These are phyloP conservation scores for Colletotrichum trifolii DNA, from an alignment of 2,329 filamentous ascomycete genomes.

Conservation along the genomic window DNA sequence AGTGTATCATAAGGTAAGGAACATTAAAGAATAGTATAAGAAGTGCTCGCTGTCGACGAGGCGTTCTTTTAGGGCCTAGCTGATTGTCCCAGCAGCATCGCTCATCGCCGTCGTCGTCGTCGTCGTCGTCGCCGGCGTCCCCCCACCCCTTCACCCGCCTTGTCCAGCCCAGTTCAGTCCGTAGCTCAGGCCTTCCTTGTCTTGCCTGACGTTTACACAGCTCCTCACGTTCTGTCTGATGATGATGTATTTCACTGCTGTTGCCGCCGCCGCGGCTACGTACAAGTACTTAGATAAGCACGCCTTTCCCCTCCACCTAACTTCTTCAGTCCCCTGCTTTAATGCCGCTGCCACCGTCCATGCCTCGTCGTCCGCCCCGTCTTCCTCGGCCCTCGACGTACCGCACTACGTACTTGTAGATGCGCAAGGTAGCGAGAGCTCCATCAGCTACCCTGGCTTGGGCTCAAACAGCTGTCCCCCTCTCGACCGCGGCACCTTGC, in stretches of 20 bases:
- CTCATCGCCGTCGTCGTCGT: constrained; percentile 27
- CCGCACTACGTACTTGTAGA: background rate
- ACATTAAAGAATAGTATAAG: background rate
- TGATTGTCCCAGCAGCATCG: constrained; percentile 26
- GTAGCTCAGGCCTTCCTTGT: too few species aligned
- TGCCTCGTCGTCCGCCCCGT: constrained; percentile 30
- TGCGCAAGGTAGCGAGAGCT: constrained; percentile 31
- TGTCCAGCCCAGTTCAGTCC: too few species aligned
- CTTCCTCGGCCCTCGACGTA: constrained; percentile 30
- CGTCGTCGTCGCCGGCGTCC: constrained; percentile 15
- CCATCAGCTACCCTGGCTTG: constrained; percentile 33
- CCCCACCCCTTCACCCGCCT: constrained; percentile 2
- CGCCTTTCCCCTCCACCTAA: too few species aligned
- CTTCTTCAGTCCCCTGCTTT: background rate
- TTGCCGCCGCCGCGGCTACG: background rate
- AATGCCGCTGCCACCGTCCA: background rate
- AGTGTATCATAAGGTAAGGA: too few species aligned
- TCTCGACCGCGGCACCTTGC: constrained; percentile 34
- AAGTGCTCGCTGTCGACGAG: constrained; percentile 21
- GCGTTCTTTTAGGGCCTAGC: constrained; percentile 24
- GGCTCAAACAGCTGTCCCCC: constrained; percentile 34
- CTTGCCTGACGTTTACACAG: too few species aligned
- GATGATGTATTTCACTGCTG: constrained; percentile 14
- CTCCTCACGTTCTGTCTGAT: too few species aligned
- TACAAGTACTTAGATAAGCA: too few species aligned